These are phyloP conservation scores for Wallacemonas sp. DNA, from an alignment of 208 protist species.

Conservation along the genomic window DNA sequence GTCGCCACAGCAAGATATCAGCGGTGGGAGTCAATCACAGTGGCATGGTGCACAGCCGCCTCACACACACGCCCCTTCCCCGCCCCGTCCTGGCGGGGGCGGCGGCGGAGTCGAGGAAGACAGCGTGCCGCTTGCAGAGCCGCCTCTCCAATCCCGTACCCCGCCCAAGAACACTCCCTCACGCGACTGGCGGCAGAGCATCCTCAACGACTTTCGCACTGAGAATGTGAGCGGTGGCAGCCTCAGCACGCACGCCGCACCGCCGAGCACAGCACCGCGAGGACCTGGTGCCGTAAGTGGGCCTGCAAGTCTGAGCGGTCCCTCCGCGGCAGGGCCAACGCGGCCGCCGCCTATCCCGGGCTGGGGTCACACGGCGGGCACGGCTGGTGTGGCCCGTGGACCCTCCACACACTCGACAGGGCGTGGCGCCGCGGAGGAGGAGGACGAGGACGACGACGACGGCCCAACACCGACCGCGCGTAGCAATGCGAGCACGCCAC, in stretches of 20 bases:
- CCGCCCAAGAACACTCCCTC: constrained; percentile 15
- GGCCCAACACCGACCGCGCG: constrained; percentile 4
- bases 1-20: not conserved
- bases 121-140: constrained; percentile 17
- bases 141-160: constrained; percentile 19
- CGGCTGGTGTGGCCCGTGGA: not conserved
- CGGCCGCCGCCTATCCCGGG: not conserved
- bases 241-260: constrained; percentile 23
- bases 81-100: not conserved
- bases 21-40: not conserved
- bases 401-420: too few species aligned
- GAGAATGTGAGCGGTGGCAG: too few species aligned
- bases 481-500: constrained; percentile 15
- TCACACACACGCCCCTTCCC: not conserved
- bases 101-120: not conserved
- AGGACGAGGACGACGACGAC: too few species aligned
- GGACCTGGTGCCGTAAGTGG: constrained; percentile 1
- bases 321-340: constrained; percentile 18
- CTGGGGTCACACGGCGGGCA: not conserved
- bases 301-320: too few species aligned
- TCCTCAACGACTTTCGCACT: constrained; percentile 12
- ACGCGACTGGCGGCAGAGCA: constrained; percentile 18
- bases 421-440: too few species aligned
- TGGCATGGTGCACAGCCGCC: not conserved
- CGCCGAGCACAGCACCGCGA: constrained; percentile 22